Conservation (phyloP, 164 flowering plant genomes). For the Umbellularia californica region DNA sequence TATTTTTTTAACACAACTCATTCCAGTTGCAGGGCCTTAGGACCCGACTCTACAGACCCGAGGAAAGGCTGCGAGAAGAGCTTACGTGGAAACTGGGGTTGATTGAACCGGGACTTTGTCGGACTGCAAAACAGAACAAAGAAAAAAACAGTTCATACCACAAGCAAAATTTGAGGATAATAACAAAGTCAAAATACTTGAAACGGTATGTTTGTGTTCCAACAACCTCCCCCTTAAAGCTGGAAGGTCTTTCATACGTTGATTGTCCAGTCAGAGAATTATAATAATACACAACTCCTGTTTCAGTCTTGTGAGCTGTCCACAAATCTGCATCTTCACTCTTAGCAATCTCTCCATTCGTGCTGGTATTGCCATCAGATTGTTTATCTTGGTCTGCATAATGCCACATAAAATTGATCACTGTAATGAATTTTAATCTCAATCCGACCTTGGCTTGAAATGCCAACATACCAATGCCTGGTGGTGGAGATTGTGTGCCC, state of each 20-base stretch:
- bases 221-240: slow-evolving; percentile 70
- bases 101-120: slow-evolving; percentile 61
- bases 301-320: slow-evolving; percentile 91
- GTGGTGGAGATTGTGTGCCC: slow-evolving; percentile 37
- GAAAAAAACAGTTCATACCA: neutral
- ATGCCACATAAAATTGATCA: slow-evolving; percentile 8
- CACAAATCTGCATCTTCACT: slow-evolving; percentile 55
- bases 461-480: slow-evolving; percentile 47
- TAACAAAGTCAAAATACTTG: neutral
- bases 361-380: slow-evolving; percentile 19
- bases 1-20: too few species aligned
- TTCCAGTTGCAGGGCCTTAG: too few species aligned
- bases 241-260: slow-evolving; percentile 77
- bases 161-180: neutral
- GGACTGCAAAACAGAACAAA: slow-evolving; percentile 42
- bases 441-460: neutral
- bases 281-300: slow-evolving; percentile 85
- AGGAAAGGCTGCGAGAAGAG: neutral
- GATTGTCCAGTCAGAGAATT: slow-evolving; percentile 88
- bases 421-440: neutral
- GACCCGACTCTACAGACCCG: neutral
- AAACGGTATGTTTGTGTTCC: neutral
- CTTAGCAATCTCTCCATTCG: slow-evolving; percentile 23
- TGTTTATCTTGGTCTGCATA: slow-evolving; percentile 42
- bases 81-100: slow-evolving; percentile 84